phyloP scores from a whole-genome alignment of 2,329 filamentous ascomycete species.

The Alternaria postmessia region DNA sequence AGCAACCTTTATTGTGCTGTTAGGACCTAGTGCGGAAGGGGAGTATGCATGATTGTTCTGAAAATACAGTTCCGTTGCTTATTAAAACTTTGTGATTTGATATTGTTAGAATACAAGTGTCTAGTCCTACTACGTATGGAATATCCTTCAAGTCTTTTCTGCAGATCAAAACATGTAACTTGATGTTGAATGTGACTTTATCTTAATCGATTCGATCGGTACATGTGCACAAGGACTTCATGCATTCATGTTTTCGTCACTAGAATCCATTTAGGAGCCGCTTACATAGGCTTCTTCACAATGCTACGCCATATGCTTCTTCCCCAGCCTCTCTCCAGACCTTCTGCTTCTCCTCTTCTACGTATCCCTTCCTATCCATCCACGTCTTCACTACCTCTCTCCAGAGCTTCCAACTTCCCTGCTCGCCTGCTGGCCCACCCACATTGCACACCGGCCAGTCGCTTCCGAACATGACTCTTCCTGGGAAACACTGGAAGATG shows the following conservation, averaged over 20 bases:
- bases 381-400: constrained; percentile 72
- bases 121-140: background rate
- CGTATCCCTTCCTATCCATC: constrained; percentile 62
- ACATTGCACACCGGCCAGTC: constrained; percentile 94
- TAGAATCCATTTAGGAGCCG: background rate
- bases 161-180: background rate
- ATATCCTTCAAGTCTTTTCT: background rate
- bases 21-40: constrained; percentile 9
- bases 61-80: background rate
- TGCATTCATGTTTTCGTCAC: background rate
- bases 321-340: constrained; percentile 78
- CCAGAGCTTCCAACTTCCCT: constrained; percentile 78
- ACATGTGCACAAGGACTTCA: background rate
- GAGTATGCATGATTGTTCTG: background rate
- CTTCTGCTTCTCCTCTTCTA: constrained; percentile 67
- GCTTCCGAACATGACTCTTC: constrained; percentile 85
- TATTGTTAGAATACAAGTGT: background rate
- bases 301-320: constrained; percentile 67
- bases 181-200: background rate
- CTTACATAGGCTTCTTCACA: background rate
- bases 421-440: constrained; percentile 62
- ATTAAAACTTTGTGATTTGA: background rate
- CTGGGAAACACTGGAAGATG: constrained; percentile 74
- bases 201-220: background rate
- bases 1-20: constrained; percentile 60